These are phyloP conservation scores for Volvox carteri DNA, from an alignment of 163 green algal species.

Conservation along the genomic window DNA sequence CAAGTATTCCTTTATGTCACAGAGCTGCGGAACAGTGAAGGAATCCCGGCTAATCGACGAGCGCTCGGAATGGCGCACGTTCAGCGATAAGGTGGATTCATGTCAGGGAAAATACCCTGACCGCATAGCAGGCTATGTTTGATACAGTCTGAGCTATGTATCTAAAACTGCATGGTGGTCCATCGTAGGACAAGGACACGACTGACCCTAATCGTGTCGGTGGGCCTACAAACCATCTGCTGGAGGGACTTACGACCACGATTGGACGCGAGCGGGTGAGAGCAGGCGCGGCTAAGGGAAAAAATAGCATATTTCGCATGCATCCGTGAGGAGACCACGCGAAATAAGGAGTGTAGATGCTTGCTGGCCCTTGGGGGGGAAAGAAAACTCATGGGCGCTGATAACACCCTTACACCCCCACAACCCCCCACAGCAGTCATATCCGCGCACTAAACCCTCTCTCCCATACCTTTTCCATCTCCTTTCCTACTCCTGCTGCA, in stretches of 20 bases:
- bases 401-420: too few relatives aligned
- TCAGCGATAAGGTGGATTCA: conserved; percentile 82
- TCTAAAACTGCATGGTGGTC: background rate
- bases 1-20: conserved; percentile 2
- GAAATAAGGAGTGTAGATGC: too few relatives aligned
- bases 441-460: too few relatives aligned
- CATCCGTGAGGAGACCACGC: too few relatives aligned
- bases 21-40: conserved; percentile 92
- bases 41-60: conserved; percentile 96
- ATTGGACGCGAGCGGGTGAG: conserved; percentile 74
- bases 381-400: too few relatives aligned
- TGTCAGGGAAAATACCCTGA: background rate
- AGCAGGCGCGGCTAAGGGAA: too few relatives aligned
- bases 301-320: too few relatives aligned
- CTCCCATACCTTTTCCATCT: too few relatives aligned
- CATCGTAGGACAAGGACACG: conserved; percentile 83
- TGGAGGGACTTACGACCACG: conserved; percentile 80
- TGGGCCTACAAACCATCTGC: conserved; percentile 80
- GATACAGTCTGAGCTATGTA: background rate
- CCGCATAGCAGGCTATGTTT: background rate
- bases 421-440: too few relatives aligned
- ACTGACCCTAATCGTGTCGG: conserved; percentile 93
- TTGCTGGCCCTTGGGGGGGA: too few relatives aligned
- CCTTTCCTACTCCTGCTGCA: too few relatives aligned
- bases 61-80: conserved; percentile 96